Evolutionary conservation across 208 protist species (phyloP), one percentile per base, ranked within the genome.

Genomic region (Porcisia hertigi): DNA sequence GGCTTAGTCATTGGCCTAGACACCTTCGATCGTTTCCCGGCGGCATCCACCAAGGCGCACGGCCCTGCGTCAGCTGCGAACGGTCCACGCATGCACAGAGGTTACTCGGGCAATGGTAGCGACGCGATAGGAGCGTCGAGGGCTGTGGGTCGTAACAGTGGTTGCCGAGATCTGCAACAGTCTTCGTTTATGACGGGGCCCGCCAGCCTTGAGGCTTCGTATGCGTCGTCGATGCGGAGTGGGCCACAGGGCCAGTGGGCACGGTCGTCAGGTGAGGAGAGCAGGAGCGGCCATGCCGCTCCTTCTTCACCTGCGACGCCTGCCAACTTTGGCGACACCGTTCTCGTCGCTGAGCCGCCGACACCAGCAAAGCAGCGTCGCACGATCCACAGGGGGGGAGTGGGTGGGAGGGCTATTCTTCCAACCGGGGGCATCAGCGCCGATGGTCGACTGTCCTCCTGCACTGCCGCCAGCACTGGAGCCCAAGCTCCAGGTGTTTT

Each of bases 281-380:
- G 36, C 45, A 59, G 71, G 47, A 11, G 63, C 43, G 39, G 20
- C 16, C 12, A 18, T 47, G 55, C 58, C 66, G 52, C 25, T 0
- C 67, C 39, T 16, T 43, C 23, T 23, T 34, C 63, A 3, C 85
- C 85, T 4, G 65, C 70, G 47, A 85, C 85, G 3, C 85, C 84
- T 2, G 70, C 72, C 23, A 39, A 71, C 54, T n/a, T 30, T 4
- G 55, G 71, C 2, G 71, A 80, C n/a, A 63, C 77, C 0, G 71
- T 81, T 16, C 54, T 73, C 36, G 65, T 81, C 8, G 49, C 30
- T n/a, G 77, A 81, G 54, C 81, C 76, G 75, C 75, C 71, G 5
- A 81, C 81, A 53, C 81, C 81, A 39, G 66, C 76, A 39, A 93
- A 93, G 71, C 84, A 91, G 77, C 86, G 85, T 2, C 82, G 89